These are phyloP conservation scores for Cephaloascus fragrans DNA, from an alignment of 805 yeast species.

Conservation along the genomic window DNA sequence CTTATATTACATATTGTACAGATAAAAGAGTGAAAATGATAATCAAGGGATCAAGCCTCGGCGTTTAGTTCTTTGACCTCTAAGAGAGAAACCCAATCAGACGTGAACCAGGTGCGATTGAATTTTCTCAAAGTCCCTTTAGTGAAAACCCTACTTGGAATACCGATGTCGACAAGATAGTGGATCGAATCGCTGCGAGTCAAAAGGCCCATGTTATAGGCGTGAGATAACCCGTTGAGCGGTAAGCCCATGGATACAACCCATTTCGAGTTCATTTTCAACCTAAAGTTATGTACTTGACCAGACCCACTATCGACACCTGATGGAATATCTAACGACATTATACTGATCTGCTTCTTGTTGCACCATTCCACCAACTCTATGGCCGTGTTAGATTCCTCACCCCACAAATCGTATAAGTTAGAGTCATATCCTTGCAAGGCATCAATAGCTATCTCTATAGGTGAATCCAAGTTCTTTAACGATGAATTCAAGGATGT, in stretches of 20 bases:
- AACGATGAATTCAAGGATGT: constrained; percentile 24
- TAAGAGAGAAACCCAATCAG: constrained; percentile 12
- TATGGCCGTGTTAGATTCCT: constrained; percentile 27
- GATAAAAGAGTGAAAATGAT: neutral
- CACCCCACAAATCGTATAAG: constrained; percentile 44
- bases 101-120: constrained; percentile 33
- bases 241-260: constrained; percentile 71
- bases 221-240: constrained; percentile 47
- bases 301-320: constrained; percentile 85
- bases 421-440: constrained; percentile 76
- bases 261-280: constrained; percentile 39
- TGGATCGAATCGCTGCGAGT: constrained; percentile 42
- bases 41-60: too few relatives aligned
- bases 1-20: neutral
- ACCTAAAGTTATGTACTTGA: constrained; percentile 19
- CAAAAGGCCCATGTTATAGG: constrained; percentile 46
- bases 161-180: constrained; percentile 60
- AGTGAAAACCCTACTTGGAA: constrained; percentile 48
- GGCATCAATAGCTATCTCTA: constrained; percentile 75
- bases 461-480: constrained; percentile 54
- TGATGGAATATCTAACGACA: constrained; percentile 74
- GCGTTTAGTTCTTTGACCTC: neutral
- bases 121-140: constrained; percentile 29
- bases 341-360: constrained; percentile 23
- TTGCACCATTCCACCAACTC: constrained; percentile 64